Conservation (phyloP, 495 filamentous ascomycete species). For the Articulospora tetracladia region DNA sequence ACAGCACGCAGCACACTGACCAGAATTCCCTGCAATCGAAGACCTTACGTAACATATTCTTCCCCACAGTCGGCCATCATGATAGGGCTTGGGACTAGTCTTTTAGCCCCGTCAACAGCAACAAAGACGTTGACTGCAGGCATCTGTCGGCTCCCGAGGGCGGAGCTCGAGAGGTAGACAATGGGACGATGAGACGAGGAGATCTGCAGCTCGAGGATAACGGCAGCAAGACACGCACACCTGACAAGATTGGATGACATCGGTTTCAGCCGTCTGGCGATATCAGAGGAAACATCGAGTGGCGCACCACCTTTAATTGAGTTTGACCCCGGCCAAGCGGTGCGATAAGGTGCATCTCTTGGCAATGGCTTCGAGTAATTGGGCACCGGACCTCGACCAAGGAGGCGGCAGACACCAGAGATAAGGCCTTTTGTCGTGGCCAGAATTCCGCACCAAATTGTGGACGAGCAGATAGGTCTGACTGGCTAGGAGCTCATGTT, state of each 20-base stretch:
- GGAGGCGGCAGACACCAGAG: background rate
- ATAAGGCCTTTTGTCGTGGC: background rate
- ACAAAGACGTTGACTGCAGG: background rate
- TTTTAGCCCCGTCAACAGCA: background rate
- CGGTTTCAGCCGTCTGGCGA: background rate
- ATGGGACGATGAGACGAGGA: background rate
- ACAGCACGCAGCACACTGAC: background rate
- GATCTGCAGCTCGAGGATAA: background rate
- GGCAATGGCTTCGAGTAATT: background rate
- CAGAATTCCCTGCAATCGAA: background rate
- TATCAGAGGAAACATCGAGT: background rate
- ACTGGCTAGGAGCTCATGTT: background rate
- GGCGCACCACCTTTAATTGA: background rate
- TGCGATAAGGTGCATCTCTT: background rate
- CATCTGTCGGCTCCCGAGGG: background rate
- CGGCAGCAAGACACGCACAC: background rate
- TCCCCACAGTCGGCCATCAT: background rate
- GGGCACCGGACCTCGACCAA: background rate
- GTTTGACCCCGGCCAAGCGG: background rate
- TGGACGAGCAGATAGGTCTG: background rate
- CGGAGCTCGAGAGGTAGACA: background rate
- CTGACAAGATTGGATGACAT: background rate
- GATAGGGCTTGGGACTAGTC: background rate
- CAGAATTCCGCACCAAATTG: background rate
- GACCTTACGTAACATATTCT: constrained; percentile 9